Percentiles rank a stretch among this genome's conserved stretches.
Evolutionary conservation across 2,329 filamentous ascomycete species (phyloP).

Genomic region (Cercospora sp.): DNA sequence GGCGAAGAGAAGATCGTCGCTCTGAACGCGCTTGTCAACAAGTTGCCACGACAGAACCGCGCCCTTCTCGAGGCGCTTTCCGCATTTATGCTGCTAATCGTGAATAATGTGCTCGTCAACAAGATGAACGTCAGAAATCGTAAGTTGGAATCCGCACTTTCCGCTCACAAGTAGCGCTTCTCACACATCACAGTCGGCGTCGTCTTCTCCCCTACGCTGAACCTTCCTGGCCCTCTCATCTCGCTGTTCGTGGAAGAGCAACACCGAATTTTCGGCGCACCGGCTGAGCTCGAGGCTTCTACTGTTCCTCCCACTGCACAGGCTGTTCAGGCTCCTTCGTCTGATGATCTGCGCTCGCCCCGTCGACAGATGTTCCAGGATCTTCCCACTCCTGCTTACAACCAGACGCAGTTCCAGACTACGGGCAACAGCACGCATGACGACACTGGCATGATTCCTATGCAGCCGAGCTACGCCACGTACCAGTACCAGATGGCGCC

Average conservation of each 20-base stretch:
- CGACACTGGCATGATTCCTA: constrained; percentile 38
- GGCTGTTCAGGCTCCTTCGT: constrained; percentile 39
- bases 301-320: constrained; percentile 10
- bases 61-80: constrained; percentile 82
- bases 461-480: constrained; percentile 35
- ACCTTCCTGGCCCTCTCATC: constrained; percentile 93
- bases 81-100: constrained; percentile 85
- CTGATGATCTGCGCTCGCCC: constrained; percentile 63
- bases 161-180: background rate
- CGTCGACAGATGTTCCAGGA: constrained; percentile 67
- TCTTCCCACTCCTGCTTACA: constrained; percentile 64
- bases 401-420: constrained; percentile 51
- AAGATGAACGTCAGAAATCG: constrained; percentile 96
- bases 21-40: constrained; percentile 75
- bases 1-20: constrained; percentile 72
- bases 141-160: constrained; percentile 32
- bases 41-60: constrained; percentile 76
- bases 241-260: constrained; percentile 92
- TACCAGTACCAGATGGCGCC: constrained; percentile 39
- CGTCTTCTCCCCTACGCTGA: constrained; percentile 94
- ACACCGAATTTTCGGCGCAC: constrained; percentile 76
- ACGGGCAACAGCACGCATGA: constrained; percentile 13
- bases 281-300: constrained; percentile 11
- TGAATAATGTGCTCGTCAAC: constrained; percentile 85
- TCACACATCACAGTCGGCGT: constrained; percentile 68